Evolutionary conservation across 2,329 filamentous ascomycete species (phyloP).

Genomic region (Sporothrix euskadiensis): DNA sequence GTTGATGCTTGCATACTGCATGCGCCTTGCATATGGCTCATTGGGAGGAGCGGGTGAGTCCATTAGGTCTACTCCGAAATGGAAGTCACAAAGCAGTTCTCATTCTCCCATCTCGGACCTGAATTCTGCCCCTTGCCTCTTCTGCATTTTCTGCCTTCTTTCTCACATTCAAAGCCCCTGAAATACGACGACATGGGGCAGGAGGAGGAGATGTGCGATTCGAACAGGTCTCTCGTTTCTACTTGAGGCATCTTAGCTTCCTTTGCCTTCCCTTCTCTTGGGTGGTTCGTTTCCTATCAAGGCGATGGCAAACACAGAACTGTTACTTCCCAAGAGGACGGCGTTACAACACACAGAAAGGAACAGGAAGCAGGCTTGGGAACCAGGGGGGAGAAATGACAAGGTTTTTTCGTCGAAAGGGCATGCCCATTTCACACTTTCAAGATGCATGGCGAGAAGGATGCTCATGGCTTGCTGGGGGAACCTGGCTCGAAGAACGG

Average conservation of each 20-base stretch:
- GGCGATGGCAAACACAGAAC: not conserved
- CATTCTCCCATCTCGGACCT: not conserved
- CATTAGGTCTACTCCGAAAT: not conserved
- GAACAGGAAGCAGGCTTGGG: constrained; percentile 13
- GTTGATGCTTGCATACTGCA: not conserved
- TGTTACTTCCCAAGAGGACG: not conserved
- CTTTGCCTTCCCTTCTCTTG: not conserved
- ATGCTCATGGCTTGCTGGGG: constrained; percentile 10
- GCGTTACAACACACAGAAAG: constrained; percentile 7
- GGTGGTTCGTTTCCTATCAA: not conserved
- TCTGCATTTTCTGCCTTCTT: not conserved
- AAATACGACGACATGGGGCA: not conserved
- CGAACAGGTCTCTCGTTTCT: not conserved
- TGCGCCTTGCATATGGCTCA: not conserved
- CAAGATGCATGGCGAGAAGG: constrained; percentile 3
- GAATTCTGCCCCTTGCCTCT: constrained; percentile 6
- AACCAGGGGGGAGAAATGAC: constrained; percentile 10
- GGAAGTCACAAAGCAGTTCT: not conserved
- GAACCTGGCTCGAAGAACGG: not conserved
- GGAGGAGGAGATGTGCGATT: not conserved
- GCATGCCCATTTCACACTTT: not conserved
- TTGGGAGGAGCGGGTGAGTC: not conserved
- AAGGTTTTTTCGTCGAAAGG: not conserved
- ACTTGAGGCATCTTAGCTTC: not conserved
- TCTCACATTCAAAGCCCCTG: constrained; percentile 1